phyloP scores from a whole-genome alignment of 805 yeast species.

The Myxozyma lipomycoides region DNA sequence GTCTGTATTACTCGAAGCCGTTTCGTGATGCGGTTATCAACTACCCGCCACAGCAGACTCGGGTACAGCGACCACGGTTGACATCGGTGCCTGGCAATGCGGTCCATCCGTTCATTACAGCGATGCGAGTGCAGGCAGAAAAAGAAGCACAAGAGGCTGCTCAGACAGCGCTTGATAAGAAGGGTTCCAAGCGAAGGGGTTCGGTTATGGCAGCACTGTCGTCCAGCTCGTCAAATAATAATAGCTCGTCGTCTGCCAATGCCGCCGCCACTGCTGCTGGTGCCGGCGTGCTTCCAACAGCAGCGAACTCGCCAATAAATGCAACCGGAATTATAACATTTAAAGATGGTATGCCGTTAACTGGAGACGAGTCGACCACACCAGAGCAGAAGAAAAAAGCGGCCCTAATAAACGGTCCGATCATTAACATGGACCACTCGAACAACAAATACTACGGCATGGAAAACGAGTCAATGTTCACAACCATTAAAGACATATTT shows the following conservation, averaged over 20 bases:
- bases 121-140: conserved; percentile 19
- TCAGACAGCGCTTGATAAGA: neutral
- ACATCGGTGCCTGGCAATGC: conserved; percentile 17
- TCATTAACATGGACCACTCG: conserved; percentile 73
- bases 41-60: conserved; percentile 40
- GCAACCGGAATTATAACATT: neutral
- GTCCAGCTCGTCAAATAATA: neutral
- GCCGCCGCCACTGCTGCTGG: conserved; percentile 1
- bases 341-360: neutral
- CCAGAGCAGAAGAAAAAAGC: conserved; percentile 24
- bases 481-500: conserved; percentile 77
- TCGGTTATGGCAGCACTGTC: neutral
- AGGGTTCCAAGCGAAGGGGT: neutral
- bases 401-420: conserved; percentile 30
- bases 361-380: conserved; percentile 20
- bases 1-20: conserved; percentile 67
- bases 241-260: neutral
- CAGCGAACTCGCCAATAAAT: neutral
- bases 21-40: conserved; percentile 60
- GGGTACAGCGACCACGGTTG: conserved; percentile 17
- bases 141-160: conserved; percentile 21
- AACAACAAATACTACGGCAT: conserved; percentile 50
- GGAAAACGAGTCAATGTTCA: conserved; percentile 47
- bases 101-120: conserved; percentile 21
- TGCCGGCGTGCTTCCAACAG: neutral